Conservation (phyloP, 1,284 basidiomycete species). For the Ceratobasidium sp. region DNA sequence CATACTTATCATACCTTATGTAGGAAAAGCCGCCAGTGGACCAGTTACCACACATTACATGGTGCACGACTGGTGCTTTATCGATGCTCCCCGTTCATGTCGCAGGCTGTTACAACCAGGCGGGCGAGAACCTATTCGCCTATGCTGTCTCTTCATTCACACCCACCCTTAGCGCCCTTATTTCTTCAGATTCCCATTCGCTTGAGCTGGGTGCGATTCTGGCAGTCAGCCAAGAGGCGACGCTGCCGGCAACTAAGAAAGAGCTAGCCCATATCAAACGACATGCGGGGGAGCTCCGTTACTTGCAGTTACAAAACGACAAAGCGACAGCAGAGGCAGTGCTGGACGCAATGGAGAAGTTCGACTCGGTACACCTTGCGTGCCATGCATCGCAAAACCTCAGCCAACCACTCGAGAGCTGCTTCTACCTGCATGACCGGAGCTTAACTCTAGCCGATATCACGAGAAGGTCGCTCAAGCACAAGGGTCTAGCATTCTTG, state of each 20-base stretch:
- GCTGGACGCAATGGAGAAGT: too few species aligned
- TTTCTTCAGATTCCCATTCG: neutral
- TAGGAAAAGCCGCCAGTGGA: neutral
- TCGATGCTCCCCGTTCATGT: slow-evolving; percentile 54
- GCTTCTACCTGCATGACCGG: too few species aligned
- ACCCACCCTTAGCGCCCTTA: slow-evolving; percentile 47
- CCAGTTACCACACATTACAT: slow-evolving; percentile 49
- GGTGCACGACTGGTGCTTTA: slow-evolving; percentile 54
- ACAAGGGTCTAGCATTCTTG: too few species aligned
- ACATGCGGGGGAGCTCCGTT: too few species aligned
- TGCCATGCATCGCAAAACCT: too few species aligned
- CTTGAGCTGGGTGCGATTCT: neutral
- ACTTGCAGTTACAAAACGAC: too few species aligned
- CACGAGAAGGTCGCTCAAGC: too few species aligned
- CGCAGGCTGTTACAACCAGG: slow-evolving; percentile 48
- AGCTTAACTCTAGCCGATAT: too few species aligned
- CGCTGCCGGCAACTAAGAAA: neutral
- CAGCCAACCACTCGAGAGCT: too few species aligned
- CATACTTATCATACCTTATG: neutral
- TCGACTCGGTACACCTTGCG: too few species aligned
- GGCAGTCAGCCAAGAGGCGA: neutral
- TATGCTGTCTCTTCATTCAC: slow-evolving; percentile 50
- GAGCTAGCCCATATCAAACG: too few species aligned
- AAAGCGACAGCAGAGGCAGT: too few species aligned
- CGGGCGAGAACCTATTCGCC: slow-evolving; percentile 43